Evolutionary conservation across 345 rosid species (phyloP), one percentile per base, ranked within the genome.

Genomic region (Citrus australasica): DNA sequence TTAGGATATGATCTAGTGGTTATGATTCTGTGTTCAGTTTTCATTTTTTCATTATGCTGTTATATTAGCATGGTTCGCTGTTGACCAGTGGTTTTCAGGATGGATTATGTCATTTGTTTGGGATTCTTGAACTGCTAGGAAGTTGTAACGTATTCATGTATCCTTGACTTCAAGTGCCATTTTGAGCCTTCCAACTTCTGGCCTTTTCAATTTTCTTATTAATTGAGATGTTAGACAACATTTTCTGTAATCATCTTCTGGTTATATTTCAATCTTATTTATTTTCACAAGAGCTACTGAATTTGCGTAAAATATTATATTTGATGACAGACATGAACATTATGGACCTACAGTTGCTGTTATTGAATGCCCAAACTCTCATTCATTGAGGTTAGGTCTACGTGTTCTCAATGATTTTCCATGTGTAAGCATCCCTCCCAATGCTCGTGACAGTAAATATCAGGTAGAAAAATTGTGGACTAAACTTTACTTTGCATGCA

Each of bases 401-500:
- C 87, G 85, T 79, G 90, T 88, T 75, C 92, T 95, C 67, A 90
- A 91, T 81, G 91, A 93, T 87, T 93, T 92, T 82, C 99, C 99
- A 48, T 95, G 98, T 78, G 88, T 95, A 82, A 89, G 82, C 83
- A 90, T 95, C 79, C 96, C 99, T 80, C 88, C 89, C 78, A 93
- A 91, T 81, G 85, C 93, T 82, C 93, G 94, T 78, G 99, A 95
- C 79, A 90, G 92, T 86, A 90, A 84, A 76, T 95, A 95, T 88
- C 97, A 90, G 98, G 98, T 95, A 78, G 63, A 22, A 66, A 38
- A 74, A 40, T 77, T 79, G 77, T 80, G 30, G 82, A 64, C 37
- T 17, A 67, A 61, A 71, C 6, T 9, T 61, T 81, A 35, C 74
- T 78, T 78, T 24, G 74, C 76, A 30, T 62, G 51, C 62, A 64